Evolutionary conservation across 768 basidiomycete species (phyloP).

Genomic region (Cystobasidium ongulense): DNA sequence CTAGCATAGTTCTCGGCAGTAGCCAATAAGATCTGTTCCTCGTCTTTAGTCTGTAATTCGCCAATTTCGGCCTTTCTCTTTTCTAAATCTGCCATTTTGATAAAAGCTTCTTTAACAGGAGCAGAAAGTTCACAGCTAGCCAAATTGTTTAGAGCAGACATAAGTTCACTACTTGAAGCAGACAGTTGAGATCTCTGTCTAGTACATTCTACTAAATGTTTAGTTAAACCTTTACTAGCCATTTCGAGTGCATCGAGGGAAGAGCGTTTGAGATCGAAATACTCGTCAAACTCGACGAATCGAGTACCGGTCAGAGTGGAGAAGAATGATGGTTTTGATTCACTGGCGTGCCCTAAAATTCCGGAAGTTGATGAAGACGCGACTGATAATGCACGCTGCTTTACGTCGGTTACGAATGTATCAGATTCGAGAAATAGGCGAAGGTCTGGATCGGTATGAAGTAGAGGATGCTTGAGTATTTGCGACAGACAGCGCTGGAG

Average conservation of each 20-base stretch:
- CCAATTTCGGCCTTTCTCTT: slow-evolving; percentile 65
- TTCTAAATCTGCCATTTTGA: slow-evolving; percentile 65
- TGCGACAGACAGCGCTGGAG: slow-evolving; percentile 87
- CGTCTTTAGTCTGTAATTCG: slow-evolving; percentile 66
- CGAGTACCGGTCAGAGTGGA: slow-evolving; percentile 12
- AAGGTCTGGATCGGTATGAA: slow-evolving; percentile 79
- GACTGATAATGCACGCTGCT: slow-evolving; percentile 41
- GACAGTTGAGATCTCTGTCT: slow-evolving; percentile 58
- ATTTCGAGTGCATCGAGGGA: slow-evolving; percentile 85
- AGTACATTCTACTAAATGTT: slow-evolving; percentile 74
- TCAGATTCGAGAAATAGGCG: slow-evolving; percentile 89
- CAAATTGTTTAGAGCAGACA: slow-evolving; percentile 61
- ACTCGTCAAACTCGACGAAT: slow-evolving; percentile 49
- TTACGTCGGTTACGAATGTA: slow-evolving; percentile 76
- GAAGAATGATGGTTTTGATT: slow-evolving; percentile 28
- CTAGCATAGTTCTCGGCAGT: slow-evolving; percentile 89
- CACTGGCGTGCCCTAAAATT: background rate
- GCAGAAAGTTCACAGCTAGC: slow-evolving; percentile 44
- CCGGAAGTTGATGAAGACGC: background rate
- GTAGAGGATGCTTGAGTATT: slow-evolving; percentile 81
- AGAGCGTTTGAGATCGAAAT: slow-evolving; percentile 79
- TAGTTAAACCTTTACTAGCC: slow-evolving; percentile 75
- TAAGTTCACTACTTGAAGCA: slow-evolving; percentile 54
- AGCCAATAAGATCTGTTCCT: slow-evolving; percentile 69
- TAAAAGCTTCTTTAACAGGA: slow-evolving; percentile 62